Evolutionary conservation across 257 asterid species (phyloP).

Genomic region (Forsythia viridissima): DNA sequence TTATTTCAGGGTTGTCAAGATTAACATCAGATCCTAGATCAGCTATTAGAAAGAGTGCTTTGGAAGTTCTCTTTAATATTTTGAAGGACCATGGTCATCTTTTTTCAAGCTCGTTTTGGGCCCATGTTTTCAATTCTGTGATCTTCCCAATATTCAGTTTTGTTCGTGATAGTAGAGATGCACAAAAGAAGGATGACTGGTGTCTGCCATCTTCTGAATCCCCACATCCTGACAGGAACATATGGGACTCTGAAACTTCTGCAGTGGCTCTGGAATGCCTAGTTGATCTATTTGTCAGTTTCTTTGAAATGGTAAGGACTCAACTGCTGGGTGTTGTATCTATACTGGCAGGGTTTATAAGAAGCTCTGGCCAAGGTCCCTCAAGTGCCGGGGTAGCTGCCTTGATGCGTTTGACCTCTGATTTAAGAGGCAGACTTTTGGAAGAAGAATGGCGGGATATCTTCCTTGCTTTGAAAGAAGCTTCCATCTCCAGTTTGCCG

Average conservation of each 20-base stretch:
- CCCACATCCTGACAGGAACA: slow-evolving; percentile 54
- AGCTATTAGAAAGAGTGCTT: slow-evolving; percentile 87
- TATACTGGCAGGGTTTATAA: slow-evolving; percentile 57
- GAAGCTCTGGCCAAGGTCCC: slow-evolving; percentile 77
- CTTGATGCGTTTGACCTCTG: slow-evolving; percentile 70
- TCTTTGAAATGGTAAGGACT: slow-evolving; percentile 64
- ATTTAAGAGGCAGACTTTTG: slow-evolving; percentile 53
- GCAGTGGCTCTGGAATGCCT: slow-evolving; percentile 75
- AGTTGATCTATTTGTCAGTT: slow-evolving; percentile 64
- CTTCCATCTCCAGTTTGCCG: slow-evolving; percentile 61
- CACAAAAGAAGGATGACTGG: slow-evolving; percentile 38
- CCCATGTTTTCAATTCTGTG: slow-evolving; percentile 58
- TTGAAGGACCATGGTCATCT: slow-evolving; percentile 95
- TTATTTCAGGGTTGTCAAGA: slow-evolving; percentile 78
- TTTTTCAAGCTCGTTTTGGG: slow-evolving; percentile 77
- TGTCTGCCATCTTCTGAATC: slow-evolving; percentile 39
- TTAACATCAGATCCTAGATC: slow-evolving; percentile 93
- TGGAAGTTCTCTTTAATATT: slow-evolving; percentile 94
- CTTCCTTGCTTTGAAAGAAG: slow-evolving; percentile 65
- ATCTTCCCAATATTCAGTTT: slow-evolving; percentile 76
- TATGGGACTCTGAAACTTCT: slow-evolving; percentile 83
- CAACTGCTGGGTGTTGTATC: slow-evolving; percentile 70
- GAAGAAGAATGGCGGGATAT: slow-evolving; percentile 76
- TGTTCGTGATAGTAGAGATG: slow-evolving; percentile 50
- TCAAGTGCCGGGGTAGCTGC: slow-evolving; percentile 81